A percentile compares a stretch with the other conserved stretches of the same genome.
These are phyloP conservation scores for Phytophthora vignae DNA, from an alignment of 352 stramenopile species.

Conservation along the genomic window DNA sequence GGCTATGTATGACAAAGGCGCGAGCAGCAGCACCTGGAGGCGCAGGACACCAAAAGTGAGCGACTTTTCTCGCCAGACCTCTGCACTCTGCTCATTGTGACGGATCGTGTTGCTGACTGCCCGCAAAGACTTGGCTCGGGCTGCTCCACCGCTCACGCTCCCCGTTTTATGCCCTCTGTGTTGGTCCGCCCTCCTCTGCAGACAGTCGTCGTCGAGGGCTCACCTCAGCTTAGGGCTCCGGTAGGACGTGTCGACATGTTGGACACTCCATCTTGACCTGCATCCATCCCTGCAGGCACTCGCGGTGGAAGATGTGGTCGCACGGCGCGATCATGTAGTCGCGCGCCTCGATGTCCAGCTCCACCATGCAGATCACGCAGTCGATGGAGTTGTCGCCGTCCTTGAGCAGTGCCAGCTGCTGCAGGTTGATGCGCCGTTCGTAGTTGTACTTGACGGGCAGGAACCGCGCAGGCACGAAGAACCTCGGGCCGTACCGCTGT, in stretches of 20 bases:
- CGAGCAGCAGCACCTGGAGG: constrained; percentile 14
- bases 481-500: constrained; percentile 92
- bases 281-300: constrained; percentile 97
- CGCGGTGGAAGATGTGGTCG: constrained; percentile 96
- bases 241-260: constrained; percentile 92
- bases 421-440: constrained; percentile 83
- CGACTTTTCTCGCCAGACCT: constrained; percentile 13
- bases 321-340: constrained; percentile 98
- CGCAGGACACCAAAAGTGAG: constrained; percentile 11
- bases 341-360: constrained; percentile 75
- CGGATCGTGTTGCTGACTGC: constrained; percentile 10
- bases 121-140: constrained; percentile 11
- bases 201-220: constrained; percentile 19
- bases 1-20: constrained; percentile 15
- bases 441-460: constrained; percentile 98
- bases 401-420: constrained; percentile 72
- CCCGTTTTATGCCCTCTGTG: constrained; percentile 32
- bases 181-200: constrained; percentile 39
- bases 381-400: constrained; percentile 77
- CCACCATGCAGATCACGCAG: constrained; percentile 90
- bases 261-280: constrained; percentile 98
- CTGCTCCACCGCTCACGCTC: constrained; percentile 9
- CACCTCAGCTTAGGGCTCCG: constrained; percentile 70
- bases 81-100: constrained; percentile 23
- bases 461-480: constrained; percentile 96